Evolutionary conservation across 441 rosid genomes (phyloP).

Genomic region (Manihot esculenta): DNA sequence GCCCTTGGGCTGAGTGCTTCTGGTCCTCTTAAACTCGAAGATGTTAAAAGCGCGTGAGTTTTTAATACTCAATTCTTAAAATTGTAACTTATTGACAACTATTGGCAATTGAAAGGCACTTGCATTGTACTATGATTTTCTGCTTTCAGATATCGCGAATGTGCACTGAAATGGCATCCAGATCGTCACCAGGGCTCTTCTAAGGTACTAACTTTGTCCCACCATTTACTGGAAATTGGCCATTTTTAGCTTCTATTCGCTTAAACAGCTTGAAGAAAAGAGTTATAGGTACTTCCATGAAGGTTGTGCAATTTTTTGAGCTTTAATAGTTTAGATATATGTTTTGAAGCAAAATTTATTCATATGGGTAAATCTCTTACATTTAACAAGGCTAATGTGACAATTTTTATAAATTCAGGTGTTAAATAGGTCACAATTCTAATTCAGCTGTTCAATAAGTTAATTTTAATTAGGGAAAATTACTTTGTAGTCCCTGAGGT

Average conservation of each 20-base stretch:
- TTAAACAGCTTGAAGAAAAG: not conserved
- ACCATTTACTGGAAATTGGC: constrained; percentile 2
- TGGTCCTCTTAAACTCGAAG: constrained; percentile 76
- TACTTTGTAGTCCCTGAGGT: too few species aligned
- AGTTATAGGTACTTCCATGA: too few species aligned
- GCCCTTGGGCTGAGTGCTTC: constrained; percentile 74
- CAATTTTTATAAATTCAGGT: too few species aligned
- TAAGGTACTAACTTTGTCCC: constrained; percentile 53
- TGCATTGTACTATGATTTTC: constrained; percentile 3
- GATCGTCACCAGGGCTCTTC: constrained; percentile 93
- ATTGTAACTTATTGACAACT: too few species aligned
- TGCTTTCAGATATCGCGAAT: constrained; percentile 61
- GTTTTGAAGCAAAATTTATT: too few species aligned
- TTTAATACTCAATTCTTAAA: too few species aligned
- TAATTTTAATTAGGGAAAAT: too few species aligned
- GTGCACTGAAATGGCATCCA: constrained; percentile 96
- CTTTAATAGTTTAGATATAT: not conserved
- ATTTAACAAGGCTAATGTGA: not conserved
- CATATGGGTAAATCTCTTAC: not conserved
- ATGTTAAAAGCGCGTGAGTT: constrained; percentile 80
- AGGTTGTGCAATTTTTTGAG: not conserved
- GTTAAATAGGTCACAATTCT: too few species aligned
- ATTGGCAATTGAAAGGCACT: not conserved
- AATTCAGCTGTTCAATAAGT: too few species aligned
- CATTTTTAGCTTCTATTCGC: not conserved